Conservation (phyloP, 2,329 filamentous ascomycete genomes). For the Aspergillus ibericus region DNA sequence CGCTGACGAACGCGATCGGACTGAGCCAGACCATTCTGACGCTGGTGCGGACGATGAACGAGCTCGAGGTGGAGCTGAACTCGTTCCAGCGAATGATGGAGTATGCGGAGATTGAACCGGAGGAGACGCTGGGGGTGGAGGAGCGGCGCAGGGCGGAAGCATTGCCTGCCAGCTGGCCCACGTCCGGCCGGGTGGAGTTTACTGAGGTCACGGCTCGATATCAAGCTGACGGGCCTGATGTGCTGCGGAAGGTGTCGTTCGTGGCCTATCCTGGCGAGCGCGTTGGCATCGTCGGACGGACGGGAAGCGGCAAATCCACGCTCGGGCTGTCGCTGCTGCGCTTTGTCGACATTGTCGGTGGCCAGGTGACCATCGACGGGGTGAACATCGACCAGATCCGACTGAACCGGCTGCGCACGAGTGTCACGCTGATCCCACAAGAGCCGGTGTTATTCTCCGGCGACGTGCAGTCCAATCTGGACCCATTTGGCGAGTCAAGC, state of each 20-base stretch:
- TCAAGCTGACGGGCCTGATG: constrained; percentile 21
- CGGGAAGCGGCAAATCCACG: constrained; percentile 36
- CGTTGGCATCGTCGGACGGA: constrained; percentile 30
- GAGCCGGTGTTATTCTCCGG: constrained; percentile 62
- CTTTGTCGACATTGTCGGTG: constrained; percentile 53
- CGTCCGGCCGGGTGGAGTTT: constrained; percentile 26
- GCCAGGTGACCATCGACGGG: constrained; percentile 57
- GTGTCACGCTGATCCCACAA: constrained; percentile 60
- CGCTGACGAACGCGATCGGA: constrained; percentile 57
- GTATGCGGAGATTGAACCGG: constrained; percentile 26
- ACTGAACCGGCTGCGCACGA: constrained; percentile 53
- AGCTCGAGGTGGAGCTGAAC: constrained; percentile 59
- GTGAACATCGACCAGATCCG: constrained; percentile 56
- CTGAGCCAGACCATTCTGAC: constrained; percentile 54
- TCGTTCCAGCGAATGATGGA: constrained; percentile 27
- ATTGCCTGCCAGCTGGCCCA: constrained; percentile 26
- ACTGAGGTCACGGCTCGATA: constrained; percentile 27
- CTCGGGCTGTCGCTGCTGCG: constrained; percentile 57
- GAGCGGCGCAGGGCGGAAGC: constrained; percentile 3
- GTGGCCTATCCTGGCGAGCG: constrained; percentile 25
- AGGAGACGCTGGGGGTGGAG: constrained; percentile 18
- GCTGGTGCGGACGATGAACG: constrained; percentile 57
- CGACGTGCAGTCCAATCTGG: constrained; percentile 59
- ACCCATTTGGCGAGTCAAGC: constrained; percentile 56
- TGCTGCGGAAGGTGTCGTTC: constrained; percentile 27